These are phyloP conservation scores for Lasiosphaeriaceae sp. DNA, from an alignment of 495 filamentous ascomycete species.

Conservation along the genomic window DNA sequence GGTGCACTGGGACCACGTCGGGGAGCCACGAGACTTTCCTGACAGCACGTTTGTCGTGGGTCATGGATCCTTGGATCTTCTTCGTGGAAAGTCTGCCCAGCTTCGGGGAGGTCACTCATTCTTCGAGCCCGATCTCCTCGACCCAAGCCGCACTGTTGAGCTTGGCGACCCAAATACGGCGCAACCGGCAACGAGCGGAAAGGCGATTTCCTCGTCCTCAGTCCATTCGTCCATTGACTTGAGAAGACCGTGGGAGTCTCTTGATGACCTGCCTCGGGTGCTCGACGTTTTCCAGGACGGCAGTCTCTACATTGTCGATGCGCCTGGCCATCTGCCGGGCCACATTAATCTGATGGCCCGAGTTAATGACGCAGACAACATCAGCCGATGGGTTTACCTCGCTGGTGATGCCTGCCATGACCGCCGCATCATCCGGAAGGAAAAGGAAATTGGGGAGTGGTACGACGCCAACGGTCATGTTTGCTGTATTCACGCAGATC, in stretches of 20 bases:
- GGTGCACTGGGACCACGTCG: constrained; percentile 43
- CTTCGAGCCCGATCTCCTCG: constrained; percentile 39
- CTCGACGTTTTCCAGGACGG: constrained; percentile 42
- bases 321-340: constrained; percentile 42
- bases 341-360: constrained; percentile 42
- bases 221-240: not conserved
- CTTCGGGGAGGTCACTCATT: constrained; percentile 32
- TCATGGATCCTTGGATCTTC: constrained; percentile 28
- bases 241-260: constrained; percentile 20
- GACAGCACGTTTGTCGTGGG: constrained; percentile 35
- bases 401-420: constrained; percentile 46
- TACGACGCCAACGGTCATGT: constrained; percentile 25
- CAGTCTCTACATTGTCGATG: constrained; percentile 35
- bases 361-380: not conserved
- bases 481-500: constrained; percentile 39
- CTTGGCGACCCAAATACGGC: constrained; percentile 19
- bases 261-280: constrained; percentile 22
- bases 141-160: constrained; percentile 31
- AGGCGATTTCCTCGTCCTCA: no score
- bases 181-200: no score
- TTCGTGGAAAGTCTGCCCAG: constrained; percentile 21
- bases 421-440: constrained; percentile 31
- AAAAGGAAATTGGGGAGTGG: constrained; percentile 40
- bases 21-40: constrained; percentile 36
- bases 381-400: constrained; percentile 32